Conservation (phyloP, 2,329 filamentous ascomycete species). For the Colletotrichum endophyticum region DNA sequence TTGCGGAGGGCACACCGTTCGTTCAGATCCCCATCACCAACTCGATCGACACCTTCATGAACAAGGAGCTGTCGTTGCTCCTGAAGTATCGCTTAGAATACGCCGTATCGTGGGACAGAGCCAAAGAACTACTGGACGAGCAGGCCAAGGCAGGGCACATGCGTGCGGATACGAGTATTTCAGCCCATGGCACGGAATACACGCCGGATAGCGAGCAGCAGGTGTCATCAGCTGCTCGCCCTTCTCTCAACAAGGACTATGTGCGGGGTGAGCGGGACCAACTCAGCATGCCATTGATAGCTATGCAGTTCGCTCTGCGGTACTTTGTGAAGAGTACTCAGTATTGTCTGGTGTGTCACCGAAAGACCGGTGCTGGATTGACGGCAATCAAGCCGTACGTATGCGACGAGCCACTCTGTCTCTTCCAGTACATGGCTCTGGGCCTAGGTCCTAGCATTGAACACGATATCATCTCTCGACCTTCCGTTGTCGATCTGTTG, state of each 20-base stretch:
- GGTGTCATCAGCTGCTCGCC: background rate
- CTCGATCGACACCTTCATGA: conserved; percentile 72
- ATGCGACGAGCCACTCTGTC: conserved; percentile 75
- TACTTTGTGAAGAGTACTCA: conserved; percentile 83
- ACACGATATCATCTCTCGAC: conserved; percentile 80
- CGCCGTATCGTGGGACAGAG: conserved; percentile 18
- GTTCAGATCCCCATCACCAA: conserved; percentile 72
- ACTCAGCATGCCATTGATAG: conserved; percentile 58
- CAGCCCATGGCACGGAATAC: background rate
- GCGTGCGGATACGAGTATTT: background rate
- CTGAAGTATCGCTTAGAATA: conserved; percentile 54
- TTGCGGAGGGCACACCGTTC: conserved; percentile 34
- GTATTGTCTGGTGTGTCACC: conserved; percentile 87
- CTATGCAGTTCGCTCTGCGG: conserved; percentile 78
- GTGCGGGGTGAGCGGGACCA: background rate
- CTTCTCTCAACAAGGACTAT: background rate
- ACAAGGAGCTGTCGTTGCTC: conserved; percentile 66
- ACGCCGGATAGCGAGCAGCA: background rate
- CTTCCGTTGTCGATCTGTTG: conserved; percentile 83
- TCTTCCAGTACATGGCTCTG: conserved; percentile 88
- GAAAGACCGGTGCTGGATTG: conserved; percentile 64
- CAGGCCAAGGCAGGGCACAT: background rate
- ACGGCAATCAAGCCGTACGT: conserved; percentile 80
- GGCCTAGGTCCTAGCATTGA: conserved; percentile 87
- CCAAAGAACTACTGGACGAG: conserved; percentile 5